A percentile compares a stretch with the other conserved stretches of the same genome.
Evolutionary conservation across 345 rosid species (phyloP).

Genomic region (Citrus trifoliata): DNA sequence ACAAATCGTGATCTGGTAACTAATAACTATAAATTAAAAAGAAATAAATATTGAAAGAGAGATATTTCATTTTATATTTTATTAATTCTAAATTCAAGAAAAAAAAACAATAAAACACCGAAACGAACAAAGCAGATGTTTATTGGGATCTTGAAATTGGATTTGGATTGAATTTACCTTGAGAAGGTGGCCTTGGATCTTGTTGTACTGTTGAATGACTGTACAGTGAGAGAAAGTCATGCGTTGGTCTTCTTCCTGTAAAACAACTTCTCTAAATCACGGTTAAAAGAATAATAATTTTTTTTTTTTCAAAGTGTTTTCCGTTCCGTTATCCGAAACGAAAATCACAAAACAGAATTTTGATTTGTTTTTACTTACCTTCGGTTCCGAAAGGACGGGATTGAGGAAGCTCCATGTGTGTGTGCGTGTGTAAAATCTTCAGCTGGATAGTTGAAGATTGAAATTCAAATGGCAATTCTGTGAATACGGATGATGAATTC

Average conservation of each 20-base stretch:
- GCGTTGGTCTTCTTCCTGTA: slow-evolving; percentile 85
- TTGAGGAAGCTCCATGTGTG: slow-evolving; percentile 76
- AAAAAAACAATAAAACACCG: not conserved
- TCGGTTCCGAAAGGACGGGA: slow-evolving; percentile 62
- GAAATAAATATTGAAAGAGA: not conserved
- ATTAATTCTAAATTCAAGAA: not conserved
- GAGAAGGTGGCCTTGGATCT: slow-evolving; percentile 80
- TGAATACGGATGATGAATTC: not conserved
- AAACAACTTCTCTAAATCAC: slow-evolving; percentile 37
- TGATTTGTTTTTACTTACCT: slow-evolving; percentile 39
- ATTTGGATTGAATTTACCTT: slow-evolving; percentile 43
- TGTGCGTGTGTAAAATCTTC: slow-evolving; percentile 2
- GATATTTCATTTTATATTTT: not conserved
- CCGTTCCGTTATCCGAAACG: not conserved
- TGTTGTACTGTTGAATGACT: slow-evolving; percentile 67
- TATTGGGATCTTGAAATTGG: slow-evolving; percentile 19
- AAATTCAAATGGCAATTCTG: slow-evolving; percentile 7
- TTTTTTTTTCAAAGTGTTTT: slow-evolving; percentile 2
- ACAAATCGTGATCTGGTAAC: slow-evolving; percentile 32
- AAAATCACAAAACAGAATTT: not conserved
- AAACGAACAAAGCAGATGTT: not conserved
- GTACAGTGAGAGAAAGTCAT: slow-evolving; percentile 89
- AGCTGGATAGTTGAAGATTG: not conserved
- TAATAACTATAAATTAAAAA: not conserved
- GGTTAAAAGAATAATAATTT: not conserved